Evolutionary conservation across 2,329 filamentous ascomycete genomes (phyloP), one percentile per base, ranked within the genome.

Genomic region (Beauveria sp.): DNA sequence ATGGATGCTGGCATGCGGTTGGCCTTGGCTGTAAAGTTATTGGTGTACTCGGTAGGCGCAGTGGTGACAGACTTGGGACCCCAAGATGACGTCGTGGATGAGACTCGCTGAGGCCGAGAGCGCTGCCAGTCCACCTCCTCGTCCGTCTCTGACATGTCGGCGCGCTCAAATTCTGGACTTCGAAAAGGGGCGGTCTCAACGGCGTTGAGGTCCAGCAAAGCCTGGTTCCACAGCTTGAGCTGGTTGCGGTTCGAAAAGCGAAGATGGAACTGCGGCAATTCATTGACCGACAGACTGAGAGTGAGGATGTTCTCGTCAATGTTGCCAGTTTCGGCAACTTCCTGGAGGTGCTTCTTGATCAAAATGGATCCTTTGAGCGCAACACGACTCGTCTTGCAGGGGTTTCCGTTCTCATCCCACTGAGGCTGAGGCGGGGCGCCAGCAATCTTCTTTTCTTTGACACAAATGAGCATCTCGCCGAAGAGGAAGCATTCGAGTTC

Each of bases 391-490:
- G 83, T 79, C 72, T 88, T 92, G 61, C 82, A 81, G 24, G 81
- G 82, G 1, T 79, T 71, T 5, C 79, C 77, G 20, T 77, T 77
- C 58, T 84, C 84, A 55, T 86, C 88, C 83, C 90, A 92, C 65
- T 90, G 84, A 56, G 81, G 44, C 82, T 63, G 68, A 68, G 59
- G 26, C 74, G 71, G 2, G 44, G 79, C 66, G 79, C 26, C 56
- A 12, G 72, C 9, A 80, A 57, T 75, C 77, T 92, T 96, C 83
- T 97, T 97, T 76, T 97, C 94, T 76, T 97, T 99, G 63, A 99
- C 92, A 71, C 94, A 99, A 66, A 99, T 99, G 68, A 99, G 88
- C 94, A 99, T 99, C 77, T 99, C 94, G 5, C 89, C 91, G 71
- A 99, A 99, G 34, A 99, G 82, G 72, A 91, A 99, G 73, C 94